Evolutionary conservation across 2,329 filamentous ascomycete genomes (phyloP).

Genomic region (Ceratocystis alfenasii): DNA sequence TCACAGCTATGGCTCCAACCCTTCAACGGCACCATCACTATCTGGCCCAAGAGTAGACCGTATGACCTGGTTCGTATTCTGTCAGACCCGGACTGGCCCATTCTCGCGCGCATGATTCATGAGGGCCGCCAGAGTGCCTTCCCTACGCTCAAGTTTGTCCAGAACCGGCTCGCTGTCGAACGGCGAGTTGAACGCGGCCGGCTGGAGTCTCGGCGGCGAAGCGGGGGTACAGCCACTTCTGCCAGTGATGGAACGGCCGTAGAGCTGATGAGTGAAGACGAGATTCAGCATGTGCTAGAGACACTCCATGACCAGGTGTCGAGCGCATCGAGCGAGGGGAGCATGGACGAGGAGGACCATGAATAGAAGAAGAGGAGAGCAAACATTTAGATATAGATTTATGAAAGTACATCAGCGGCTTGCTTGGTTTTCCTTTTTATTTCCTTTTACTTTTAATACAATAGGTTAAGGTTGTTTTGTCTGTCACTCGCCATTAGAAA

Average conservation of each 20-base stretch:
- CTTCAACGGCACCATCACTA: constrained; percentile 88
- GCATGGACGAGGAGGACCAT: constrained; percentile 16
- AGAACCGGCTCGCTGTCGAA: constrained; percentile 77
- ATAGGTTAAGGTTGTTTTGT: background rate
- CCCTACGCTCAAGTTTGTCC: constrained; percentile 82
- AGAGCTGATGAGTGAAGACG: constrained; percentile 51
- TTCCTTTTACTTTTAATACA: background rate
- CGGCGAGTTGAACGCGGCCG: constrained; percentile 50
- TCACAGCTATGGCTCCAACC: constrained; percentile 90
- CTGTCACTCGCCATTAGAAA: background rate
- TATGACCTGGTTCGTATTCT: constrained; percentile 81
- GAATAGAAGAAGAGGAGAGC: background rate
- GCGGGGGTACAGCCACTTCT: no score
- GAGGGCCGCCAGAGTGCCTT: constrained; percentile 82
- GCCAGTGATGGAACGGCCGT: constrained; percentile 34
- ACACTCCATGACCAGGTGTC: constrained; percentile 25
- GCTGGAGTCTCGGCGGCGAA: constrained; percentile 36
- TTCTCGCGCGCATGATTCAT: constrained; percentile 78
- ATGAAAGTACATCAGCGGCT: background rate
- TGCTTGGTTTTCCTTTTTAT: background rate
- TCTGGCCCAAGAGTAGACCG: constrained; percentile 74
- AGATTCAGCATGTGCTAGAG: constrained; percentile 39
- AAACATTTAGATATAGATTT: background rate
- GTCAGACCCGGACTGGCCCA: constrained; percentile 61
- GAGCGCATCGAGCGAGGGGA: constrained; percentile 8